phyloP scores from a whole-genome alignment of 108 stramenopile genomes.

The Pelagomonas calceolata region DNA sequence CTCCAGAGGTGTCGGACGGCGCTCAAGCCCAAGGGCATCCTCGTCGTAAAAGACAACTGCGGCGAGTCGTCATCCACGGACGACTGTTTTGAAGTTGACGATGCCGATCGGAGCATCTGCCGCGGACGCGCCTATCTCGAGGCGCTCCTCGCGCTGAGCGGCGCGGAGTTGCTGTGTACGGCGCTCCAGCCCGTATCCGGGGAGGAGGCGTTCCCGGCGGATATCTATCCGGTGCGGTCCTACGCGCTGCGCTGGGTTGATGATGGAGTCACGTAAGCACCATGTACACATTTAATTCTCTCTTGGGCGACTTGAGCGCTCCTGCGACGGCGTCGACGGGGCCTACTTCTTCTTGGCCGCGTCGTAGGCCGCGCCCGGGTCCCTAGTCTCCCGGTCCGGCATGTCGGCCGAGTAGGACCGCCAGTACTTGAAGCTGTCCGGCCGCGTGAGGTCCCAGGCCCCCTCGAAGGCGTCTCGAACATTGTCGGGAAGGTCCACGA shows the following conservation, averaged over 20 bases:
- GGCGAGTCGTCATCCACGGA: slow-evolving; percentile 2
- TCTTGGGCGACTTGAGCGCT: too few species aligned
- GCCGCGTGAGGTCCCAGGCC: slow-evolving; percentile 49
- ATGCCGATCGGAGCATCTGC: slow-evolving; percentile 30
- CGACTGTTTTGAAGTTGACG: slow-evolving; percentile 25
- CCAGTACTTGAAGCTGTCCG: slow-evolving; percentile 63
- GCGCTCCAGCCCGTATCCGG: background rate
- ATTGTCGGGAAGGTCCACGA: slow-evolving; percentile 21
- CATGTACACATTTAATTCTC: too few species aligned
- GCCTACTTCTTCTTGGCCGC: slow-evolving; percentile 42
- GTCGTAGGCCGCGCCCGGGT: slow-evolving; percentile 63
- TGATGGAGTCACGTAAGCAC: too few species aligned
- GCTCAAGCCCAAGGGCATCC: slow-evolving; percentile 13
- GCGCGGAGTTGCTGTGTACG: background rate
- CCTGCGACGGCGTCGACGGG: too few species aligned
- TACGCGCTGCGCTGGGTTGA: background rate
- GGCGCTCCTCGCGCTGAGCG: slow-evolving; percentile 28
- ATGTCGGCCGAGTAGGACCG: slow-evolving; percentile 65
- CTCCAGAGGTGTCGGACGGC: slow-evolving; percentile 19
- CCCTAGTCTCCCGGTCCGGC: slow-evolving; percentile 54
- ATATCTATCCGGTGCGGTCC: background rate
- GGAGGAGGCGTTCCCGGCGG: background rate
- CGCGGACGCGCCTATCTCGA: slow-evolving; percentile 22
- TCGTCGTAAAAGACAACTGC: slow-evolving; percentile 27
- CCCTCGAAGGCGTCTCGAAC: slow-evolving; percentile 55